Evolutionary conservation across 768 basidiomycete genomes (phyloP), one percentile per base, ranked within the genome.

Genomic region (Lactarius deliciosus): DNA sequence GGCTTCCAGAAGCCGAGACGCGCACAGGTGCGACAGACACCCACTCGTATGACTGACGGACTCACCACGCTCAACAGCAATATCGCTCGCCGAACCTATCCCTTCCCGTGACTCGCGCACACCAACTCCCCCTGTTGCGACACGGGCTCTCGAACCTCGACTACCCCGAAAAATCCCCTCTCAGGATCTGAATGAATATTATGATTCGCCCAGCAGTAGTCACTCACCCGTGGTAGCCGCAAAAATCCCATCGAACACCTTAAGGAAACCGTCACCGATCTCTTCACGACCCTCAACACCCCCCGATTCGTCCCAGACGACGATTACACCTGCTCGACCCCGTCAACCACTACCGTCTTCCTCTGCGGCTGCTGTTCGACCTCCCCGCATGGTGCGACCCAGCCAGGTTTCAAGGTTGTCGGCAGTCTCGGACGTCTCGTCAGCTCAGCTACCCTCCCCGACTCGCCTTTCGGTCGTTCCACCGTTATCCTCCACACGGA

Each of bases 1-100:
- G 90, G 10, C 72, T 91, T 3, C 73, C 78, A 57, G 83, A 85
- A 57, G 72, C 74, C n/a, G 78, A 78, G 45, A 71, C 65, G 55
- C 54, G 72, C n/a, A 69, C 73, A 64, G 69, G 82, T 82, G 73
- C 61, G 77, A 71, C n/a, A 30, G 60, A 53, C 32, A 9, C 41
- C 68, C 28, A 41, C 63, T 47, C 36, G 16, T 59, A 67, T 61
- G 40, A 60, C 58, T 34, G 40, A 32, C 8, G 13, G 28, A 30
- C 57, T 57, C 36, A 57, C 15, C 16, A 22, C 25, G 43, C 28
- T 18, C 50, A 70, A 64, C 61, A 18, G 43, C 28, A 43, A 60
- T 57, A 41, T 56, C 55, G 0, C 30, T 30, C 28, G 22, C 57
- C 5, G 54, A 61, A 20, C 38, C 40, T 57, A 11, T 41, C 57